Evolutionary conservation across 2,329 filamentous ascomycete genomes (phyloP).

Genomic region (Trichoderma sp.): DNA sequence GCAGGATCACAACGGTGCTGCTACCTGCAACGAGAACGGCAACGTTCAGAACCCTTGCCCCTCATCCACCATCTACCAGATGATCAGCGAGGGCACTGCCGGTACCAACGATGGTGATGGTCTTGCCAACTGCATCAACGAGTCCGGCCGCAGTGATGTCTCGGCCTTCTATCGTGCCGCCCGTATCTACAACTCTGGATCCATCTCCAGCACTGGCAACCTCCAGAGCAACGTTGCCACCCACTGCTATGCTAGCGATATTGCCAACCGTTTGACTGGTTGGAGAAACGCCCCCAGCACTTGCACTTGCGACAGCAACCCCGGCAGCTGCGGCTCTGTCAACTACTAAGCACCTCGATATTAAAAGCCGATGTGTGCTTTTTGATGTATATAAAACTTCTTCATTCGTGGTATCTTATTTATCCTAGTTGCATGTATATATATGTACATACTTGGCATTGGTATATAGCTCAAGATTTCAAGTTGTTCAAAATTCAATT

Average conservation of each 20-base stretch:
- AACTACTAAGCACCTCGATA: background rate
- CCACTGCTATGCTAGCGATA: slow-evolving; percentile 30
- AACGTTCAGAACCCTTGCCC: slow-evolving; percentile 35
- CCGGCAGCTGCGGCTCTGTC: slow-evolving; percentile 10
- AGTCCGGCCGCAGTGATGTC: slow-evolving; percentile 17
- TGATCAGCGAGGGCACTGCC: slow-evolving; percentile 45
- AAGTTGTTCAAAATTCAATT: background rate
- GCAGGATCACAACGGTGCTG: slow-evolving; percentile 42
- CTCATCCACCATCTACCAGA: slow-evolving; percentile 33
- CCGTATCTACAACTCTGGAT: slow-evolving; percentile 32
- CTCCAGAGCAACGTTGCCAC: slow-evolving; percentile 28
- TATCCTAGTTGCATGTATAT: background rate
- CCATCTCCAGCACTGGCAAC: slow-evolving; percentile 29
- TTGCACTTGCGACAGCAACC: slow-evolving; percentile 31
- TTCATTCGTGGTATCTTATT: background rate
- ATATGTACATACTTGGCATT: background rate
- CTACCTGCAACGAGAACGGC: slow-evolving; percentile 39
- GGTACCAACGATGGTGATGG: slow-evolving; percentile 47
- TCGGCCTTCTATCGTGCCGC: slow-evolving; percentile 29
- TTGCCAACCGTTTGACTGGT: slow-evolving; percentile 31
- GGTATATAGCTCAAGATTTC: background rate
- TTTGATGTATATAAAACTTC: background rate
- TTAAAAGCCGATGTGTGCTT: background rate
- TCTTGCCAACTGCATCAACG: slow-evolving; percentile 33
- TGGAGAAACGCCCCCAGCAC: slow-evolving; percentile 29